Percentiles rank a stretch among this genome's conserved stretches.
phyloP scores from a whole-genome alignment of 1,284 basidiomycete species.

The Marasmius sp. region DNA sequence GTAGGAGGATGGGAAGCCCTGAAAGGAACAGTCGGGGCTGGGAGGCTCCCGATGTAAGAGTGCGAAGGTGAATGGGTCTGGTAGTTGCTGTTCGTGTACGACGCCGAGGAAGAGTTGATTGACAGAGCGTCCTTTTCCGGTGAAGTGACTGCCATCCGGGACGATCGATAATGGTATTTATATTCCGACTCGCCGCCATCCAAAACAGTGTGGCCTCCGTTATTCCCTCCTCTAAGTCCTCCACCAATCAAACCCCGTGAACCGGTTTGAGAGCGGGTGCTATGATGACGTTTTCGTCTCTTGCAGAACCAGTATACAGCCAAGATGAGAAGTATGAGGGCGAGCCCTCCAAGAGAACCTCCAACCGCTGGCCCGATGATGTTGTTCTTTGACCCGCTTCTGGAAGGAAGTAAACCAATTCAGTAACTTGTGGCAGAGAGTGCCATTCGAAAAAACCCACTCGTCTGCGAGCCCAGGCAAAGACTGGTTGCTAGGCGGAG shows the following conservation, averaged over 20 bases:
- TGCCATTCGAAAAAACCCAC: too few species aligned
- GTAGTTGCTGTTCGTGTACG: neutral
- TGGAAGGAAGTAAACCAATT: neutral
- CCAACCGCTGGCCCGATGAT: slow-evolving; percentile 6
- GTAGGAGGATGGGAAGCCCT: neutral
- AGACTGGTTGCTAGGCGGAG: too few species aligned
- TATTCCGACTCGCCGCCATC: neutral
- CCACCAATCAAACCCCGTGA: neutral
- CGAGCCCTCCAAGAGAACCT: slow-evolving; percentile 6
- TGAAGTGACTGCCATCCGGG: neutral
- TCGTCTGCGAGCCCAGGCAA: too few species aligned
- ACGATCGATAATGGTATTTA: neutral
- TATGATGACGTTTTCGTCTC: too few species aligned
- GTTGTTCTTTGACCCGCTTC: neutral
- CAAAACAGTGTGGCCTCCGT: neutral
- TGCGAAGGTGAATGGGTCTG: neutral
- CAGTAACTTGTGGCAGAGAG: neutral
- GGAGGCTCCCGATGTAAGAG: neutral
- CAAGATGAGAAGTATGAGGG: neutral
- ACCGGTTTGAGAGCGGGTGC: too few species aligned
- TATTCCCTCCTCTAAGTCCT: neutral
- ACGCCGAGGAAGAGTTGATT: neutral
- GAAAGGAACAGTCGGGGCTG: neutral
- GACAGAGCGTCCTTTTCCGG: neutral
- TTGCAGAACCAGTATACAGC: neutral